A percentile compares a stretch with the other conserved stretches of the same genome.
These are phyloP conservation scores for Populus tomentosa DNA, from an alignment of 441 rosid genomes.

Conservation along the genomic window DNA sequence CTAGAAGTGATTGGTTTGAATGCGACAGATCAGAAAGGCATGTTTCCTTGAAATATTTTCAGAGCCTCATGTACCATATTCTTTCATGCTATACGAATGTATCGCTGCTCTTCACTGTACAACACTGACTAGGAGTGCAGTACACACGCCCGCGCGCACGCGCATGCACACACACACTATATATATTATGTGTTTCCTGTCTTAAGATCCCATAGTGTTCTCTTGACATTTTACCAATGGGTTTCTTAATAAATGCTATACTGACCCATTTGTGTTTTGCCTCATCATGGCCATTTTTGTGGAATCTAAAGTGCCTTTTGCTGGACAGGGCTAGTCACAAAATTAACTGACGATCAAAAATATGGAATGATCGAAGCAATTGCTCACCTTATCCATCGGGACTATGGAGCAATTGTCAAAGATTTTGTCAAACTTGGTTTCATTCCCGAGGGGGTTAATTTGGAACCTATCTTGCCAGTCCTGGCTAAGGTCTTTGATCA, in stretches of 20 bases:
- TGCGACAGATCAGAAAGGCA: background rate
- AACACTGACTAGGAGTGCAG: too few species aligned
- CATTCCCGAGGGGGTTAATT: conserved; percentile 93
- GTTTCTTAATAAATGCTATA: background rate
- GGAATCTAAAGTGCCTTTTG: conserved; percentile 20
- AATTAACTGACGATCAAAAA: conserved; percentile 89
- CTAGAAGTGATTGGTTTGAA: background rate
- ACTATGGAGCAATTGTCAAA: conserved; percentile 83
- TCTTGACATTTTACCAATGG: background rate
- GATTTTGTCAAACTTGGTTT: conserved; percentile 96
- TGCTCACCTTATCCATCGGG: conserved; percentile 94
- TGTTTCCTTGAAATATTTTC: background rate
- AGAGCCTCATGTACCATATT: background rate
- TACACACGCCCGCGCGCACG: too few species aligned
- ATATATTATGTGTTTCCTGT: background rate
- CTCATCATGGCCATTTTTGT: conserved; percentile 9
- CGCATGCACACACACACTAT: background rate
- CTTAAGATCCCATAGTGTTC: background rate
- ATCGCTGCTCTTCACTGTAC: background rate
- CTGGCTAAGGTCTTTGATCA: conserved; percentile 97
- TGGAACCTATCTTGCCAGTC: conserved; percentile 95
- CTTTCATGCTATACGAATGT: background rate
- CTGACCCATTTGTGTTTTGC: background rate
- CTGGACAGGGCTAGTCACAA: conserved; percentile 81
- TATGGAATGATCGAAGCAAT: conserved; percentile 99